Conservation (phyloP, 164 flowering plant species). For the Nelumbo lutea region DNA sequence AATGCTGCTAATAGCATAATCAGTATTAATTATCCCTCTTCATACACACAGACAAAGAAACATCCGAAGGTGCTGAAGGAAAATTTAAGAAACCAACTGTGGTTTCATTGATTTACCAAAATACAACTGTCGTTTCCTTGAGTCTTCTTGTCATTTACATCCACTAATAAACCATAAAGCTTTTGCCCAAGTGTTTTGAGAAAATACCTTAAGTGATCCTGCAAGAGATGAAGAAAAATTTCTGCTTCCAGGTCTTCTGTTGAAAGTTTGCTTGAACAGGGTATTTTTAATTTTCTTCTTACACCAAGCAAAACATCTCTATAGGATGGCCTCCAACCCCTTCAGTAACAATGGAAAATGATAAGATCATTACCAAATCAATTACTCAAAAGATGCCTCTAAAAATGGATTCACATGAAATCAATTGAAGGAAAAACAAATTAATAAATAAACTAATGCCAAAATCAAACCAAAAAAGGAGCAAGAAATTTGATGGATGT, state of each 20-base stretch:
- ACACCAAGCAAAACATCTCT: constrained; percentile 75
- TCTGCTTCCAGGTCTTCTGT: constrained; percentile 84
- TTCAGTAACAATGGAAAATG: constrained; percentile 17
- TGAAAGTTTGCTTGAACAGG: constrained; percentile 73
- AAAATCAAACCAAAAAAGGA: background rate
- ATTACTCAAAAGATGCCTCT: constrained; percentile 1
- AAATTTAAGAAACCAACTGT: no score
- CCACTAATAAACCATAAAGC: background rate
- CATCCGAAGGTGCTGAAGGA: no score
- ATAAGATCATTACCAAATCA: background rate
- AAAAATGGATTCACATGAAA: background rate
- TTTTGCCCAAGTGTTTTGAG: background rate
- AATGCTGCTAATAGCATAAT: no score
- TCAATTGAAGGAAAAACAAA: background rate
- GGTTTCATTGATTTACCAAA: no score
- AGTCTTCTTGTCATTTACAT: no score
- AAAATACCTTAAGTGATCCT: constrained; percentile 52
- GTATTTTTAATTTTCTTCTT: constrained; percentile 59
- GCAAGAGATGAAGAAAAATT: constrained; percentile 80
- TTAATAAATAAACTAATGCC: no score
- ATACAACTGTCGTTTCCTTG: no score
- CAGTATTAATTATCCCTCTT: no score
- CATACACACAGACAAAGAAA: no score
- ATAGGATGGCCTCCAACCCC: constrained; percentile 95
- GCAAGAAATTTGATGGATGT: background rate